Evolutionary conservation across 2,329 filamentous ascomycete species (phyloP).

Genomic region (Botryotinia calthae): DNA sequence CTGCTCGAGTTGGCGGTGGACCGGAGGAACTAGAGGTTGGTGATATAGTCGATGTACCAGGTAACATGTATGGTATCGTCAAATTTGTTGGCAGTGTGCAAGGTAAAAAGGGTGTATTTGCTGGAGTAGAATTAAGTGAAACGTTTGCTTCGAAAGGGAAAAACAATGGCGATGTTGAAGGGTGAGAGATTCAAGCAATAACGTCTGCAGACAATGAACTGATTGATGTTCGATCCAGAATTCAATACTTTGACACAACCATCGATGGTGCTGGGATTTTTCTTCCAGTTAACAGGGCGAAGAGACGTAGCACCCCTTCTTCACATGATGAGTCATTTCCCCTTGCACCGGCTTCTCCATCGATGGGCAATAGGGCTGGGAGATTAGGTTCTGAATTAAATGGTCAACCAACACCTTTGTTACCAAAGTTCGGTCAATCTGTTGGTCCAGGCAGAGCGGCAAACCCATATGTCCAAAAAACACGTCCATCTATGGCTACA

Average conservation of each 20-base stretch:
- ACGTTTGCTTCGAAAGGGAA: constrained; percentile 84
- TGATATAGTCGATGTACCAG: constrained; percentile 86
- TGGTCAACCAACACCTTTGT: constrained; percentile 61
- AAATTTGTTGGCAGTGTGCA: constrained; percentile 84
- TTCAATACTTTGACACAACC: constrained; percentile 78
- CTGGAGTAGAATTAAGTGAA: constrained; percentile 81
- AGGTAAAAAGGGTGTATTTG: constrained; percentile 88
- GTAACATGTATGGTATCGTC: constrained; percentile 85
- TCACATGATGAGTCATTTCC: constrained; percentile 55
- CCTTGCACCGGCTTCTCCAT: constrained; percentile 67
- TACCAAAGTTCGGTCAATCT: constrained; percentile 85
- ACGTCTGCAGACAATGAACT: constrained; percentile 13
- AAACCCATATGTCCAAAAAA: constrained; percentile 69
- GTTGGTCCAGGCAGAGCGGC: constrained; percentile 67
- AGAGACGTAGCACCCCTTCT: constrained; percentile 60
- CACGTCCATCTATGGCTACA: constrained; percentile 71
- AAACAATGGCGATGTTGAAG: constrained; percentile 94
- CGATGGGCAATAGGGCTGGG: constrained; percentile 49
- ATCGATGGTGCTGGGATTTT: constrained; percentile 87
- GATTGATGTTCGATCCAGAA: constrained; percentile 43
- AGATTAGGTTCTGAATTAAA: constrained; percentile 52
- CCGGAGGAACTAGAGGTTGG: constrained; percentile 64
- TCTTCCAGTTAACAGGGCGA: constrained; percentile 78
- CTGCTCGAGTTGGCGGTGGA: constrained; percentile 48
- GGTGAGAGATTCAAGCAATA: constrained; percentile 54